phyloP scores from a whole-genome alignment of 2,329 filamentous ascomycete species.

The Arthrobotrys iridis region DNA sequence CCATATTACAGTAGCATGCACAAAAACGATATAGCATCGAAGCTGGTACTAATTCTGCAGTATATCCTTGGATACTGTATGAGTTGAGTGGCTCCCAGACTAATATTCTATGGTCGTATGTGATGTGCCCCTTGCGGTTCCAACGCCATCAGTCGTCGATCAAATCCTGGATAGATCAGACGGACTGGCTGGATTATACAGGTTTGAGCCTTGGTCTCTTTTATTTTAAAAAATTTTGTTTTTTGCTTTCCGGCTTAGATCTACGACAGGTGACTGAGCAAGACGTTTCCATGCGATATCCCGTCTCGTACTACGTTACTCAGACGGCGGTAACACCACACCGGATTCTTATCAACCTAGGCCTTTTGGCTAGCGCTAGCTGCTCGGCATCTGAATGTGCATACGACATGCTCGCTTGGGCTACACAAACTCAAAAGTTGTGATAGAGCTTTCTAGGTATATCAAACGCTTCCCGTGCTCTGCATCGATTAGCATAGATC shows the following conservation, averaged over 20 bases:
- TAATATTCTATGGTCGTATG: neutral
- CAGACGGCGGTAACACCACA: conserved; percentile 6
- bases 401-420: neutral
- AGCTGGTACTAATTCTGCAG: too few relatives aligned
- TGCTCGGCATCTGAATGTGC: neutral
- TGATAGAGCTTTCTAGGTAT: neutral
- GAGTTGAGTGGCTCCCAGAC: too few relatives aligned
- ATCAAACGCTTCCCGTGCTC: neutral
- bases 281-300: neutral
- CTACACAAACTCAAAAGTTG: conserved; percentile 1
- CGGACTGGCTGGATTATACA: neutral
- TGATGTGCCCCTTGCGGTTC: neutral
- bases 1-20: too few relatives aligned
- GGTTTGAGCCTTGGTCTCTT: neutral
- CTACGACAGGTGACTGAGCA: neutral
- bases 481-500: neutral
- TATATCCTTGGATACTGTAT: too few relatives aligned
- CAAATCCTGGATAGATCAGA: neutral
- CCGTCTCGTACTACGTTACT: conserved; percentile 17
- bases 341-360: conserved; percentile 4
- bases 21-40: too few relatives aligned
- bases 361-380: neutral
- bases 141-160: neutral
- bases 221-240: neutral
- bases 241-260: neutral